Evolutionary conservation across 2,329 filamentous ascomycete species (phyloP).

Genomic region (Fusarium mangiferae): DNA sequence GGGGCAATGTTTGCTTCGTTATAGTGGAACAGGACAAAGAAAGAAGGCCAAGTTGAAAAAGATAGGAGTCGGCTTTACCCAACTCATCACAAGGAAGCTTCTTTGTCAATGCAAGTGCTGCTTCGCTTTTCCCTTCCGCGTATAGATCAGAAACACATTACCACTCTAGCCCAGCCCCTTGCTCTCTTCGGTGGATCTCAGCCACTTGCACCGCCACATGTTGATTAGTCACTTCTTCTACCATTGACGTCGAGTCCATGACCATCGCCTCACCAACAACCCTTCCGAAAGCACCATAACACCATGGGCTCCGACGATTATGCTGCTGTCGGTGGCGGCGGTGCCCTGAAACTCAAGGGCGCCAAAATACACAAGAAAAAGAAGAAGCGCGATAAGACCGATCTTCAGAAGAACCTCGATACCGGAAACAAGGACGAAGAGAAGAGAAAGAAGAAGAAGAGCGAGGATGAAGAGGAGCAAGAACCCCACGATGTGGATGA

Average conservation of each 20-base stretch:
- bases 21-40: slow-evolving; percentile 29
- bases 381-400: slow-evolving; percentile 65
- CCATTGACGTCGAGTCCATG: background rate
- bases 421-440: slow-evolving; percentile 38
- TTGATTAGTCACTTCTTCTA: slow-evolving; percentile 16
- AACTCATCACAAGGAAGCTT: slow-evolving; percentile 29
- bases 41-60: slow-evolving; percentile 22
- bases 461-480: slow-evolving; percentile 43
- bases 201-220: slow-evolving; percentile 19
- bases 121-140: slow-evolving; percentile 25
- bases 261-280: background rate
- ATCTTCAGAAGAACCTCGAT: slow-evolving; percentile 60
- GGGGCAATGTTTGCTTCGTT: slow-evolving; percentile 16
- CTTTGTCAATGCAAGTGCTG: slow-evolving; percentile 22
- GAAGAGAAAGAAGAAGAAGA: slow-evolving; percentile 37
- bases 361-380: slow-evolving; percentile 71
- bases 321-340: slow-evolving; percentile 69
- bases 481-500: slow-evolving; percentile 48
- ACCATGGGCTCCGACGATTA: slow-evolving; percentile 82
- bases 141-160: slow-evolving; percentile 13
- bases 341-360: slow-evolving; percentile 88
- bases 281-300: slow-evolving; percentile 14
- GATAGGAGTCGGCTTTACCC: slow-evolving; percentile 33
- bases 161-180: slow-evolving; percentile 12
- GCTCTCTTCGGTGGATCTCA: background rate